Evolutionary conservation across 1,284 basidiomycete species (phyloP).

Genomic region (Cerioporus squamosus): DNA sequence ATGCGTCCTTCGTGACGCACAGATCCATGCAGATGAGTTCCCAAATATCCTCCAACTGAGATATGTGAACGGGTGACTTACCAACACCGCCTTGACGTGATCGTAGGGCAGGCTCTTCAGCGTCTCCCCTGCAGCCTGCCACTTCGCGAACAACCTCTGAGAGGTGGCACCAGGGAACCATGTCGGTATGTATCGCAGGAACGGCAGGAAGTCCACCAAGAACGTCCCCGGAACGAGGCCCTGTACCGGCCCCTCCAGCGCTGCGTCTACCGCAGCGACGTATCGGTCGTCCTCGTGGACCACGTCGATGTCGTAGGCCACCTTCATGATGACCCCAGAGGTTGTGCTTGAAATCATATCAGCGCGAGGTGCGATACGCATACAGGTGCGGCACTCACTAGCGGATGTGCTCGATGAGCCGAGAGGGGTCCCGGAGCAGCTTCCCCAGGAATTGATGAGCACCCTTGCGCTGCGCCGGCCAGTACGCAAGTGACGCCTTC

Average conservation of each 20-base stretch:
- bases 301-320: slow-evolving; percentile 13
- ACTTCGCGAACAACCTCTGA: background rate
- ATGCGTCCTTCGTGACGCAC: no score
- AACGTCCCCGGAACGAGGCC: background rate
- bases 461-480: background rate
- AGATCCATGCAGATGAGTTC: no score
- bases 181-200: slow-evolving; percentile 7
- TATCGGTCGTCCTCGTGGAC: slow-evolving; percentile 8
- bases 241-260: background rate
- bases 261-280: slow-evolving; percentile 4
- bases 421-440: background rate
- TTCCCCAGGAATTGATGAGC: slow-evolving; percentile 3
- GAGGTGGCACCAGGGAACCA: slow-evolving; percentile 17
- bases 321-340: slow-evolving; percentile 3
- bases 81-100: background rate
- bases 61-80: no score
- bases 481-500: background rate
- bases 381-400: background rate
- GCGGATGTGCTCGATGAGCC: background rate
- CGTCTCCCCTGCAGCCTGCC: background rate
- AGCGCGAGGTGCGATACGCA: no score
- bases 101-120: no score
- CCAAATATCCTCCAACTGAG: no score
- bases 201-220: slow-evolving; percentile 5
- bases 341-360: slow-evolving; percentile 5